phyloP scores from a whole-genome alignment of 805 yeast genomes.

The Lipomyces starkeyi region DNA sequence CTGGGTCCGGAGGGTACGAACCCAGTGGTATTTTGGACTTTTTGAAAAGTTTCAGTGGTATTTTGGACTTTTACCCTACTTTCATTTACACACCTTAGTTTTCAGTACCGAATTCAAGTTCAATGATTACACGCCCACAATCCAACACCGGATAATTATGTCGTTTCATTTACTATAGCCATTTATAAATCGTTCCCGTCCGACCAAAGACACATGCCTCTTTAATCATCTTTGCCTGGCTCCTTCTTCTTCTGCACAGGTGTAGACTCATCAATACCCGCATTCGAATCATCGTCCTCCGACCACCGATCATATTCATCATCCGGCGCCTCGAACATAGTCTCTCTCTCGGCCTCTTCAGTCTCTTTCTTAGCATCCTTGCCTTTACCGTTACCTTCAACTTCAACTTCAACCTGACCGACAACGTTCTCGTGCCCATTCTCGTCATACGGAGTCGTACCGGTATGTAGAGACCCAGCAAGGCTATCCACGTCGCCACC shows the following conservation, averaged over 20 bases:
- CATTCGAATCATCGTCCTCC: constrained; percentile 33
- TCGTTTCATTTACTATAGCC: not conserved
- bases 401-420: not conserved
- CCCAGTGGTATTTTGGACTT: too few relatives aligned
- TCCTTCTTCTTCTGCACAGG: constrained; percentile 13
- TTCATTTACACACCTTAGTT: not conserved
- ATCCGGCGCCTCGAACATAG: constrained; percentile 38
- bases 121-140: not conserved
- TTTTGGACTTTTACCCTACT: too few relatives aligned
- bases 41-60: too few relatives aligned
- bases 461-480: constrained; percentile 27
- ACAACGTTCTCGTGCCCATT: constrained; percentile 14
- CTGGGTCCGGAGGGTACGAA: too few relatives aligned
- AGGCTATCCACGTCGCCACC: constrained; percentile 24
- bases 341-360: constrained; percentile 17
- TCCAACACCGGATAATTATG: not conserved
- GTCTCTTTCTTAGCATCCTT: not conserved
- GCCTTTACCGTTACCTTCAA: not conserved
- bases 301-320: constrained; percentile 38
- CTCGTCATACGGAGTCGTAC: constrained; percentile 13
- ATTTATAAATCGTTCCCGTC: not conserved
- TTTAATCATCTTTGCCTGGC: constrained; percentile 24
- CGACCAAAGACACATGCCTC: not conserved
- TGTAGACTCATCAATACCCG: not conserved
- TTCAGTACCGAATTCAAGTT: not conserved